Base-by-base conservation (phyloP, 2,329 filamentous ascomycete genomes). In the Botrytis sinoallii region DNA sequence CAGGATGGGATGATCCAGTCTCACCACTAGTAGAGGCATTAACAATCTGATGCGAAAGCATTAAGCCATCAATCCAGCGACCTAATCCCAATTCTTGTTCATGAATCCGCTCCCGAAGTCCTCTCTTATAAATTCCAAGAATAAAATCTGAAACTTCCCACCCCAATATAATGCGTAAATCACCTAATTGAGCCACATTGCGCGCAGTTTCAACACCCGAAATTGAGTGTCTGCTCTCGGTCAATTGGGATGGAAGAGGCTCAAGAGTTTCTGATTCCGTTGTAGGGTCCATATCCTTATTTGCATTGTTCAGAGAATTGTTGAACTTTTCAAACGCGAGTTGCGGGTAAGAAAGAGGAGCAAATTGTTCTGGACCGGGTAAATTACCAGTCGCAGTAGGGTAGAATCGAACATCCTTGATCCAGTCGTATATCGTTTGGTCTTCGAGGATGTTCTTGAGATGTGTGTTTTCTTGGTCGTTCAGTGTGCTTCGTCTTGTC, bases 401-500 rank as follows among this genome's bases (percentile, higher is more conserved):
- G 1, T 84, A 78, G 66, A 90, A 86, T 67, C 80, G 83, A 2
- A 85, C 84, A 71, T 88, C 86, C 73, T 85, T 82, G 59, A 91
- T 88, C 88, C 88, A 91, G 74, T 88, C 84, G 77, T 88, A 89
- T 68, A 91, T 87, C 0, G 84, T 83, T 35, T 83, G 80, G 77
- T 90, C 87, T 74, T 90, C 88, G 8, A 90, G 79, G n/a, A 90
- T 85, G 8, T 84, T 85, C 77, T 87, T 89, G 75, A 86, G 85
- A 71, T 84, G 84, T 65, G 85, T 84, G 75, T 90, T 88, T 77
- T 91, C 89, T 3, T 87, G 86, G 73, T 89, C 65, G 38, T 6
- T 67, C 8, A 40, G 18, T 40, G 1, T 40, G 1, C 32, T 35
- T 55, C 65, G 46, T 55, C 65, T 67, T 55, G 46, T 40, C 32